Evolutionary conservation across 106 monocot genomes (phyloP), one percentile per base, ranked within the genome.

Genomic region (Platanthera guangdongensis): DNA sequence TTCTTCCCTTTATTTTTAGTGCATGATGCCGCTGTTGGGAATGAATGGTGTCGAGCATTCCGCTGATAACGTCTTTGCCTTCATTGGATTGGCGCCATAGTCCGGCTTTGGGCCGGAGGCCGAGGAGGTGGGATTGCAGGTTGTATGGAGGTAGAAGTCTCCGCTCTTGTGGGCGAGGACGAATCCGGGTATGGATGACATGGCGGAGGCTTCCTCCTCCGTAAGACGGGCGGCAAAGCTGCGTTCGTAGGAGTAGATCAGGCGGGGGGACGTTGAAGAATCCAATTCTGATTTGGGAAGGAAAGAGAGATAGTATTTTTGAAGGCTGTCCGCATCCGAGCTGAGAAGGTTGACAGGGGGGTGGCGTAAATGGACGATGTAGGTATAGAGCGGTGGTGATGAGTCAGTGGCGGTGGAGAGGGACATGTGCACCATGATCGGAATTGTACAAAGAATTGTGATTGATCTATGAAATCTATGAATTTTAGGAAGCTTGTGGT

Each of bases 51-150:
- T 86, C 86, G 9, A 86, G 6, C 21, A 86, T 48, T 4, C 80
- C 86, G 75, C 83, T 72, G 67, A 86, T 80, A 5, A 82, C 83
- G 5, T 83, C 86, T 8, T 8, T 10, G 8, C 53, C 53, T 14
- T 7, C 14, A 53, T 53, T 53, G 8, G 53, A 53, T 14, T 1
- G 12, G 12, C 12, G 57, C 82, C 83, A 83, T 0, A 74, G 50
- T 7, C 76, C 74, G 21, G 9, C 16, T 12, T 15, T 59, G 5
- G 4, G 19, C 6, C 47, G 18, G 13, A 86, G 64, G 1, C 86
- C 86, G 1, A 85, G 71, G 82, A 85, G 82, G 7, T 54, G 32
- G 28, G 82, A 79, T 7, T 82, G 67, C 79, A 76, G 16, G 86
- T 82, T 7, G 86, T 86, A 9, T 59, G 75, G 19, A 85, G 74